Base-by-base conservation (phyloP, 441 rosid genomes). In the Eruca vesicaria region DNA sequence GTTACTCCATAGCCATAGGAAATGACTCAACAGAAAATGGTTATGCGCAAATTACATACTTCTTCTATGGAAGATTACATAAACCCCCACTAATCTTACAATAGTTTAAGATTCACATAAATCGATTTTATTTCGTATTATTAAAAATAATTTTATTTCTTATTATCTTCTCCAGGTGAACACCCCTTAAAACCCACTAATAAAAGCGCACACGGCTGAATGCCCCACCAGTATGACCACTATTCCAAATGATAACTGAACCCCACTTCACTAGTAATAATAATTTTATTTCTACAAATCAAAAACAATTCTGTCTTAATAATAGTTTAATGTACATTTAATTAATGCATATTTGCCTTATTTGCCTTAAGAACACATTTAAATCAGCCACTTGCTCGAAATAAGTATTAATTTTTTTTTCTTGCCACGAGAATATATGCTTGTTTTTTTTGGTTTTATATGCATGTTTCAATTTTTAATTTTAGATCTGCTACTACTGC, bases 211-310 rank as follows among this genome's bases (percentile, higher is more conserved):
- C 76, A 70, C 62, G 67, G 57, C 8, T 14, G 6, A 21, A 38
- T 59, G 65, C 11, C 73, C 73, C 80, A 72, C 77, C 73, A 28
- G 29, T 36, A 35, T 12, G 66, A 57, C 72, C 68, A 77, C 63
- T 43, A 43, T 43, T 20, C 59, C 58, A 53, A 53, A 10, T 20
- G 28, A 53, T 53, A 9, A 35, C 41, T 32, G 2, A 28, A 28
- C 0, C 31, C 31, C 31, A n/a, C n/a, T n/a, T n/a, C 31, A 28
- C 31, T 3, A 28, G 31, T 4, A 28, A 28, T 28, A 28, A 28
- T 28, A 28, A 28, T 28, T 28, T 28, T 28, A 28, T 28, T 28
- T 28, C 31, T 28, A 4, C n/a, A 28, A 28, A 2, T 28, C 0
- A 2, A 28, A 28, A 28, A 28, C 3, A 28, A 28, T 3, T 29